These are phyloP conservation scores for Crepidotus variabilis DNA, from an alignment of 768 basidiomycete species.

Conservation along the genomic window DNA sequence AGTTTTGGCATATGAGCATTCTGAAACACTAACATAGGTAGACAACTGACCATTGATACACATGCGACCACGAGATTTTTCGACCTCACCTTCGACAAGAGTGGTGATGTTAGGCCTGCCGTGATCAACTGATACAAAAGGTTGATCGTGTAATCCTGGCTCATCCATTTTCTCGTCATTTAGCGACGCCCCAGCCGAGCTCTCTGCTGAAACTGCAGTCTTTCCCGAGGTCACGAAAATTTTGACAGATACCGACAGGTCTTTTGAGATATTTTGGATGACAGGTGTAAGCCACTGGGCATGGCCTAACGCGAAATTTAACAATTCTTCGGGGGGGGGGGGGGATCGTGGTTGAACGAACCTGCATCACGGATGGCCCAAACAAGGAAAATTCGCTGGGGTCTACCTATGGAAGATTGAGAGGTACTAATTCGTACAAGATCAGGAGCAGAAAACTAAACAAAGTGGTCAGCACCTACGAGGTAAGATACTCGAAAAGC, in stretches of 20 bases:
- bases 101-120: conserved; percentile 41
- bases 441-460: neutral
- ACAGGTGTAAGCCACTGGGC: too few relatives aligned
- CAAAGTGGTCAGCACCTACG: conserved; percentile 20
- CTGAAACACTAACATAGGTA: too few relatives aligned
- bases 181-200: too few relatives aligned
- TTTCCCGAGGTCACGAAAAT: too few relatives aligned
- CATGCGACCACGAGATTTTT: conserved; percentile 30
- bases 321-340: neutral
- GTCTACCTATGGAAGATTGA: neutral
- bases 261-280: too few relatives aligned
- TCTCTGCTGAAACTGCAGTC: too few relatives aligned
- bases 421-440: too few relatives aligned
- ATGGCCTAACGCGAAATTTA: neutral
- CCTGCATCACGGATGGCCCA: conserved; percentile 43
- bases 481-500: conserved; percentile 37
- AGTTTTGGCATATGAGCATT: neutral
- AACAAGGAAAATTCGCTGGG: conserved; percentile 29
- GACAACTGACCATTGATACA: conserved; percentile 40
- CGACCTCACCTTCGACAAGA: conserved; percentile 35
- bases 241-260: too few relatives aligned
- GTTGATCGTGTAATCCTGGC: too few relatives aligned
- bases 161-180: too few relatives aligned
- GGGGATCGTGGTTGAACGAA: conserved; percentile 10
- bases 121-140: too few relatives aligned